phyloP scores from a whole-genome alignment of 1,139 yeast genomes.

The Suhomyces choctaworum region DNA sequence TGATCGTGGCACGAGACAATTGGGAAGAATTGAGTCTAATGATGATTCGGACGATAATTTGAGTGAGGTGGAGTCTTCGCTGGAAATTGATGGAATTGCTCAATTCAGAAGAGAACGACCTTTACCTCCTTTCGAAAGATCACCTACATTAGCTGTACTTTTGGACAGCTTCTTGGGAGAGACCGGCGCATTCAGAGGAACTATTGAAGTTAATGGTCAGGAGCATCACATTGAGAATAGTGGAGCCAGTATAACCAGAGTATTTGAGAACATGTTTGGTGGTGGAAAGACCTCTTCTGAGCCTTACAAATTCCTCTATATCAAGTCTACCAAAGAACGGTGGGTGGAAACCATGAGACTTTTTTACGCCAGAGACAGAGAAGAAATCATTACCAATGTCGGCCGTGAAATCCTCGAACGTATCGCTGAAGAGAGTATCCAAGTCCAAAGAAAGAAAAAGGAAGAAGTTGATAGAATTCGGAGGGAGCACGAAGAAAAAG shows the following conservation, averaged over 20 bases:
- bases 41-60: constrained; percentile 22
- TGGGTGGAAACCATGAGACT: constrained; percentile 64
- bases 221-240: constrained; percentile 12
- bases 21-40: constrained; percentile 9
- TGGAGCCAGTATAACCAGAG: constrained; percentile 10
- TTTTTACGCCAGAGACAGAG: constrained; percentile 42
- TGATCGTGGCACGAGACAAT: constrained; percentile 3
- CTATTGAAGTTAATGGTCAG: constrained; percentile 15
- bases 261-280: constrained; percentile 15
- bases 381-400: constrained; percentile 44
- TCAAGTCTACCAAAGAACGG: constrained; percentile 64
- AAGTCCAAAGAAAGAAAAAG: constrained; percentile 27
- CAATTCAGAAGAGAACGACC: constrained; percentile 3
- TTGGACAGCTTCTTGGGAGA: constrained; percentile 18
- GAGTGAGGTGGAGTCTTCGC: constrained; percentile 26
- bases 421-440: constrained; percentile 51
- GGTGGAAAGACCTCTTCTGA: constrained; percentile 11
- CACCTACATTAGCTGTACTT: constrained; percentile 13
- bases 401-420: constrained; percentile 53
- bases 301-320: constrained; percentile 27
- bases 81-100: constrained; percentile 19
- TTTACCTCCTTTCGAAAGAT: constrained; percentile 13
- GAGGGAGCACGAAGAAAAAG: constrained; percentile 27
- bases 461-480: constrained; percentile 31
- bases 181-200: constrained; percentile 14